A percentile compares a stretch with the other conserved stretches of the same genome.
phyloP scores from a whole-genome alignment of 2,329 filamentous ascomycete species.

The Sphaerulina musiva region DNA sequence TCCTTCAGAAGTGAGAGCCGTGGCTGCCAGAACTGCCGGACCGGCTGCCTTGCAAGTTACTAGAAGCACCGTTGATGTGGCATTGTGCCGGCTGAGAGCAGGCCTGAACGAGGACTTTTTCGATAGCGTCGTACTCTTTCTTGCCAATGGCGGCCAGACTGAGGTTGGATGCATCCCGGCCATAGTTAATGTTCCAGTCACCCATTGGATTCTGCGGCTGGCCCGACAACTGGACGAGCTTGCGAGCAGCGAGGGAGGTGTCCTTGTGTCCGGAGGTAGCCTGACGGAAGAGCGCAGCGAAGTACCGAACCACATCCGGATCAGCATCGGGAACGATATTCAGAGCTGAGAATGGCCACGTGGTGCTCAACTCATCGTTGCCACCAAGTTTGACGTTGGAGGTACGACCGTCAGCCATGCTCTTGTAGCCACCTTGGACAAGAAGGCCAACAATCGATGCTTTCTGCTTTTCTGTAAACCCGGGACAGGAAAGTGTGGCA shows the following conservation, averaged over 20 bases:
- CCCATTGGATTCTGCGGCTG: constrained; percentile 24
- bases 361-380: constrained; percentile 11
- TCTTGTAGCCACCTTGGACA: constrained; percentile 16
- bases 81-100: neutral
- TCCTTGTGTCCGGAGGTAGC: constrained; percentile 11
- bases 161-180: constrained; percentile 11
- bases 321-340: constrained; percentile 20
- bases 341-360: constrained; percentile 32
- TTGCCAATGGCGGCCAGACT: constrained; percentile 24
- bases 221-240: constrained; percentile 15
- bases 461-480: constrained; percentile 34
- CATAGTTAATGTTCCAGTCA: constrained; percentile 26
- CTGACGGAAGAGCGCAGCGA: constrained; percentile 24
- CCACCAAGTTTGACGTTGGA: constrained; percentile 27
- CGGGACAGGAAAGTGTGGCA: constrained; percentile 29
- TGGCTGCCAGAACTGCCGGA: constrained; percentile 2
- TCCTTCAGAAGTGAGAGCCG: neutral
- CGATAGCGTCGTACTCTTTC: constrained; percentile 25
- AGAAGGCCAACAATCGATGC: constrained; percentile 18
- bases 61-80: constrained; percentile 5
- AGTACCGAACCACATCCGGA: constrained; percentile 26
- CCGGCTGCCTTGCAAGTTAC: neutral
- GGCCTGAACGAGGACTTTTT: constrained; percentile 20
- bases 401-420: constrained; percentile 17
- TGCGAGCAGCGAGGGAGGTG: constrained; percentile 16